Base-by-base conservation (phyloP, 1,284 basidiomycete species). In the Leccinum cinnamomeum region DNA sequence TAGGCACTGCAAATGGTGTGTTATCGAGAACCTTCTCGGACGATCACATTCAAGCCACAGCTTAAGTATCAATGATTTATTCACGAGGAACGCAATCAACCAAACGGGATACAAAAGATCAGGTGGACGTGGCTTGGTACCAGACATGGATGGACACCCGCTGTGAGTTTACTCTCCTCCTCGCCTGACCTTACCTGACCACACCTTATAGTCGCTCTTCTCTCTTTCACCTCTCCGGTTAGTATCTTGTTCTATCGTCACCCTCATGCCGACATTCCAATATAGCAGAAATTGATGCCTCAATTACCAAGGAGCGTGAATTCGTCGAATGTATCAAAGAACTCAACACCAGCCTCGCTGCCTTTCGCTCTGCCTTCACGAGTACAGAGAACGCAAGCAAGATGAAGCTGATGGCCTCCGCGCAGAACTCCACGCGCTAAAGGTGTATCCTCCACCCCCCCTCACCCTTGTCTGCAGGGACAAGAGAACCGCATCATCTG, bases 401-500 rank as follows among this genome's bases (percentile, higher is more conserved):
- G 62, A 72, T 11, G 62, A 73, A 14, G 39, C 28, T 4, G 51
- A 50, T 2, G 3, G 12, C 8, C 71, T 76, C 39, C 54, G 59
- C 12, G 57, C 66, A 8, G 72, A 73, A 63, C 70, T 73, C 20
- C 70, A 63, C 39, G 59, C 61, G 2, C 44, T 73, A 53, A 76
- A 74, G 66, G 71, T 66, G 11, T 30, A 7, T 20, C 4, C 11
- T 46, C 4, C 37, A 20, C 39, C 10, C 59, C 23, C 60, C n/a
- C 62, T 58, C 11, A 33, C 62, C 8, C 25, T 37, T 41, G 57
- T 61, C 53, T 23, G 80, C 56, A 74, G 72, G 70, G 69, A 5
- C 70, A 72, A 76, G 84, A 83, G 33, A 78, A 81, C 65, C 83
- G 86, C 57, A 78, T 86, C 50, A 75, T 84, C 48, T 79, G 81